A percentile compares a stretch with the other conserved stretches of the same genome.
These are phyloP conservation scores for Chlorophyllum brunneum DNA, from an alignment of 768 basidiomycete species.

Conservation along the genomic window DNA sequence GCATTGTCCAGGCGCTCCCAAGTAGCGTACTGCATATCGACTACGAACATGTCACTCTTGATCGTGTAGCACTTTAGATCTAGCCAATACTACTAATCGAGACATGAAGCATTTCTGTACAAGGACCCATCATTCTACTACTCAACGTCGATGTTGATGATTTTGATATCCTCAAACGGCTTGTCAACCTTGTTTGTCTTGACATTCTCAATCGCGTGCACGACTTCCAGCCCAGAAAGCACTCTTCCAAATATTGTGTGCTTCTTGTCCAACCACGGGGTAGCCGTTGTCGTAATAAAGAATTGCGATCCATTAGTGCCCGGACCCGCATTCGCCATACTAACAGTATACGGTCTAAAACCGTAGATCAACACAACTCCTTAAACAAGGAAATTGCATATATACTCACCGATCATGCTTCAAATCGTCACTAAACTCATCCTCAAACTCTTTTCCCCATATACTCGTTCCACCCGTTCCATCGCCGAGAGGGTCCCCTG, in stretches of 20 bases:
- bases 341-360: slow-evolving; percentile 85
- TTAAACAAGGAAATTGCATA: neutral
- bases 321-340: slow-evolving; percentile 93
- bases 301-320: slow-evolving; percentile 95
- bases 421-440: slow-evolving; percentile 87
- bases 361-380: neutral
- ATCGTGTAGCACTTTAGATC: slow-evolving; percentile 10
- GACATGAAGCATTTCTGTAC: neutral
- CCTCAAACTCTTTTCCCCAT: slow-evolving; percentile 89
- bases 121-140: slow-evolving; percentile 34
- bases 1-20: neutral
- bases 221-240: slow-evolving; percentile 80
- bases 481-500: slow-evolving; percentile 92
- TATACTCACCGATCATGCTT: slow-evolving; percentile 79
- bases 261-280: slow-evolving; percentile 90
- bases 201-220: slow-evolving; percentile 90
- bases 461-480: slow-evolving; percentile 90
- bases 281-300: slow-evolving; percentile 95
- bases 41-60: neutral
- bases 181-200: slow-evolving; percentile 83
- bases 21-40: neutral
- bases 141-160: slow-evolving; percentile 73
- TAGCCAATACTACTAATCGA: neutral
- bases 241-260: slow-evolving; percentile 93
- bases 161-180: slow-evolving; percentile 92